phyloP scores from a whole-genome alignment of 2,329 filamentous ascomycete genomes.

The Phaeosphaeriaceae sp. region DNA sequence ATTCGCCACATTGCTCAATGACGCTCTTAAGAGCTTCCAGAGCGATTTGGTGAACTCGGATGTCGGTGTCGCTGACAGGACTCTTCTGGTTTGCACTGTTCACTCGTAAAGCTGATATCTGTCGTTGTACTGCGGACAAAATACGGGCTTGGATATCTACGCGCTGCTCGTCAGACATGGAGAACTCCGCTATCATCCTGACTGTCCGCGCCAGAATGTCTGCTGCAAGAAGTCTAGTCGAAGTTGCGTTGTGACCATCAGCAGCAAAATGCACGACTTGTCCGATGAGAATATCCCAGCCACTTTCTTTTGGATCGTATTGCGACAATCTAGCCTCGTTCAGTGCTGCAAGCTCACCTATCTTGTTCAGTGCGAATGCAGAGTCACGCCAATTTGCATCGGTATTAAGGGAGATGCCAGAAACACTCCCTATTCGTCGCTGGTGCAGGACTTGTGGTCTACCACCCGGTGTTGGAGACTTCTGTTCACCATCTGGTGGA shows the following conservation, averaged over 20 bases:
- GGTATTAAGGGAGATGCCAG: conserved; percentile 49
- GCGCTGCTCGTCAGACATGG: conserved; percentile 54
- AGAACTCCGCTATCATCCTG: conserved; percentile 57
- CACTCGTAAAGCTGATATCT: conserved; percentile 64
- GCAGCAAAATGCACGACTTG: conserved; percentile 60
- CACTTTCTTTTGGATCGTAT: conserved; percentile 70
- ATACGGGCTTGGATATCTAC: conserved; percentile 73
- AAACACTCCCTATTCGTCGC: conserved; percentile 53
- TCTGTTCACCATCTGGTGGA: conserved; percentile 29
- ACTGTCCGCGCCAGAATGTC: conserved; percentile 58
- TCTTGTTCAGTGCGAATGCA: conserved; percentile 57
- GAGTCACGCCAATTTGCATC: conserved; percentile 53
- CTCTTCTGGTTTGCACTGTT: conserved; percentile 60
- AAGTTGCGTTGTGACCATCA: conserved; percentile 46
- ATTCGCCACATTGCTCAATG: conserved; percentile 87
- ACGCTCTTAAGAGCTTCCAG: conserved; percentile 82
- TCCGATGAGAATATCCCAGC: conserved; percentile 74
- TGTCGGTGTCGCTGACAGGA: conserved; percentile 67
- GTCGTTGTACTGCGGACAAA: conserved; percentile 69
- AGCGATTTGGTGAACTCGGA: conserved; percentile 80
- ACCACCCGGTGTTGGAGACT: conserved; percentile 25
- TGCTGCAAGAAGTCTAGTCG: conserved; percentile 57
- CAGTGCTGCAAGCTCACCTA: conserved; percentile 54
- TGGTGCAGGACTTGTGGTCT: conserved; percentile 42
- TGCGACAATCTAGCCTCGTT: conserved; percentile 69